A percentile compares a stretch with the other conserved stretches of the same genome.
Evolutionary conservation across 2,329 filamentous ascomycete species (phyloP).

Genomic region (Trichoderma sp.): DNA sequence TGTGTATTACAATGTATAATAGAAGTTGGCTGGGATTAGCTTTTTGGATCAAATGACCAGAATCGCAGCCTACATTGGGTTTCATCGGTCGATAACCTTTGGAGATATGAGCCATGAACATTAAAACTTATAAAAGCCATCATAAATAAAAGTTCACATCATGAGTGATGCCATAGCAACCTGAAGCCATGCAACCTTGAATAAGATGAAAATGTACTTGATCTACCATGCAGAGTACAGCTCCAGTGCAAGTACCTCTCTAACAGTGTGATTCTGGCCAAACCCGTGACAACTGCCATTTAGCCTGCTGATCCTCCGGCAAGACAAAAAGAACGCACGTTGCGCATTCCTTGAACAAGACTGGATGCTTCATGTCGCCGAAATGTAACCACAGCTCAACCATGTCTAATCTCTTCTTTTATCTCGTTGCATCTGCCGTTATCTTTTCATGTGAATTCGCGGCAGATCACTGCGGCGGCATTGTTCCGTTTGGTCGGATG

Average conservation of each 20-base stretch:
- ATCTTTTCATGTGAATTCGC: not conserved
- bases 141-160: not conserved
- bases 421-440: not conserved
- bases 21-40: not conserved
- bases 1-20: not conserved
- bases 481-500: not conserved
- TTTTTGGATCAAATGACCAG: not conserved
- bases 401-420: no score
- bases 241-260: not conserved
- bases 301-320: not conserved
- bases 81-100: not conserved
- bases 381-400: not conserved
- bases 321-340: not conserved
- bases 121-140: not conserved
- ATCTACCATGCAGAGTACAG: rapidly evolving
- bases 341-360: not conserved
- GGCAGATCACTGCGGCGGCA: not conserved
- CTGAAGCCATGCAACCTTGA: not conserved
- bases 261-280: not conserved
- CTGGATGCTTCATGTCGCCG: not conserved
- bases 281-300: not conserved
- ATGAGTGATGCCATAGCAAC: not conserved
- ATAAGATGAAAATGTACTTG: not conserved
- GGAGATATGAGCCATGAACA: not conserved
- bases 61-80: not conserved